Evolutionary conservation across 176 grass and related monocot species (phyloP).

Genomic region (Alopecurus myosuroides): DNA sequence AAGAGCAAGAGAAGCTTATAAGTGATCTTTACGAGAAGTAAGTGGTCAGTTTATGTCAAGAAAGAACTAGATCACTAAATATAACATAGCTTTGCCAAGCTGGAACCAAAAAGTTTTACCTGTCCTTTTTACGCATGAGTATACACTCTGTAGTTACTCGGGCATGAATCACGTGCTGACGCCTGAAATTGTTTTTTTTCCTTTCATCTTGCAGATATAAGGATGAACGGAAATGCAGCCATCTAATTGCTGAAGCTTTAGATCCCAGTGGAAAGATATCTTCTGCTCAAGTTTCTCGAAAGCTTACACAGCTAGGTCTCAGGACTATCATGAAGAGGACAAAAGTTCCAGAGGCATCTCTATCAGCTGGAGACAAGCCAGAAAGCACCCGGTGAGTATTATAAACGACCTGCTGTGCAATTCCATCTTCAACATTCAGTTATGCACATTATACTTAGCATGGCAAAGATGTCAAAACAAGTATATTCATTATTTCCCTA

Average conservation of each 20-base stretch:
- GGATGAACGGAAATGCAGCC: slow-evolving; percentile 63
- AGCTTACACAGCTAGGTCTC: slow-evolving; percentile 83
- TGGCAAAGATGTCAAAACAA: not conserved
- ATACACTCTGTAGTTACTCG: not conserved
- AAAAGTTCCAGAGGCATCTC: slow-evolving; percentile 27
- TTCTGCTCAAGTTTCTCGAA: slow-evolving; percentile 69
- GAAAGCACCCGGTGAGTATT: slow-evolving; percentile 41
- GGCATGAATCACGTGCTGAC: slow-evolving; percentile 5
- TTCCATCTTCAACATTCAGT: not conserved
- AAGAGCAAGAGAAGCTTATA: slow-evolving; percentile 64
- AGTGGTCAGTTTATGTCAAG: slow-evolving; percentile 27
- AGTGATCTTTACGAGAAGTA: slow-evolving; percentile 77
- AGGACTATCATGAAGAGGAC: slow-evolving; percentile 41
- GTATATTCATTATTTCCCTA: not conserved
- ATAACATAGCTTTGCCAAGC: slow-evolving; percentile 11
- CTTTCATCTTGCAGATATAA: slow-evolving; percentile 68
- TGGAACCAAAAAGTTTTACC: not conserved
- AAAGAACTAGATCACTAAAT: not conserved
- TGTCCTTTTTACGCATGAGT: not conserved
- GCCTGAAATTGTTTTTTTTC: slow-evolving; percentile 16
- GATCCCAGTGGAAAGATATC: slow-evolving; percentile 72
- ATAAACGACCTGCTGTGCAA: slow-evolving; percentile 4
- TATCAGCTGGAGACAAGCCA: slow-evolving; percentile 31
- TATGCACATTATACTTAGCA: not conserved
- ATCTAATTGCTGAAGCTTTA: slow-evolving; percentile 80